Evolutionary conservation across 1,284 basidiomycete species (phyloP).

Genomic region (Ceratobasidium sp.): DNA sequence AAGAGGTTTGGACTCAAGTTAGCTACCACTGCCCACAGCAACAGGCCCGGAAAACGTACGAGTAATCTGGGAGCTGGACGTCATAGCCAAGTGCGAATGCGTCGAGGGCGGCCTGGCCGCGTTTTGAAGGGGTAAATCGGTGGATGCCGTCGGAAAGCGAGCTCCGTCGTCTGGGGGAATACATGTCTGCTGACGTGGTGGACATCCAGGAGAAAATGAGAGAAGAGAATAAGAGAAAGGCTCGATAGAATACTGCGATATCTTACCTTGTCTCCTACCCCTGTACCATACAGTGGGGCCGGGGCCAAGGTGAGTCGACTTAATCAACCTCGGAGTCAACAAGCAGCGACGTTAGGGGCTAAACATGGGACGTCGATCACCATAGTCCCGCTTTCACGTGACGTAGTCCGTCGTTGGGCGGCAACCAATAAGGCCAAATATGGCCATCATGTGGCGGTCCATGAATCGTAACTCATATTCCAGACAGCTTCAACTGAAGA

Average conservation of each 20-base stretch:
- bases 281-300: background rate
- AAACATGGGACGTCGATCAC: slow-evolving; percentile 22
- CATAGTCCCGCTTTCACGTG: slow-evolving; percentile 1
- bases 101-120: slow-evolving; percentile 33
- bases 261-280: background rate
- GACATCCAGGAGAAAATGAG: background rate
- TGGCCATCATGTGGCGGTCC: background rate
- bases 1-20: background rate
- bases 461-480: too few species aligned
- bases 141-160: slow-evolving; percentile 14
- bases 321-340: slow-evolving; percentile 13
- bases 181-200: slow-evolving; percentile 25
- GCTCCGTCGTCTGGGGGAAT: slow-evolving; percentile 22
- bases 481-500: too few species aligned
- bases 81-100: slow-evolving; percentile 37
- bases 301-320: background rate
- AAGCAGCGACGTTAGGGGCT: slow-evolving; percentile 12
- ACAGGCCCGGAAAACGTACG: slow-evolving; percentile 26
- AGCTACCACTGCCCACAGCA: background rate
- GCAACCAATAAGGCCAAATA: background rate
- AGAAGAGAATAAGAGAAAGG: background rate
- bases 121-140: slow-evolving; percentile 28
- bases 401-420: background rate
- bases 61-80: slow-evolving; percentile 35
- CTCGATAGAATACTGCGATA: background rate